Percentiles rank a stretch among this genome's conserved stretches.
Conservation (phyloP, 495 filamentous ascomycete species). For the Talaromyces thailandensis region DNA sequence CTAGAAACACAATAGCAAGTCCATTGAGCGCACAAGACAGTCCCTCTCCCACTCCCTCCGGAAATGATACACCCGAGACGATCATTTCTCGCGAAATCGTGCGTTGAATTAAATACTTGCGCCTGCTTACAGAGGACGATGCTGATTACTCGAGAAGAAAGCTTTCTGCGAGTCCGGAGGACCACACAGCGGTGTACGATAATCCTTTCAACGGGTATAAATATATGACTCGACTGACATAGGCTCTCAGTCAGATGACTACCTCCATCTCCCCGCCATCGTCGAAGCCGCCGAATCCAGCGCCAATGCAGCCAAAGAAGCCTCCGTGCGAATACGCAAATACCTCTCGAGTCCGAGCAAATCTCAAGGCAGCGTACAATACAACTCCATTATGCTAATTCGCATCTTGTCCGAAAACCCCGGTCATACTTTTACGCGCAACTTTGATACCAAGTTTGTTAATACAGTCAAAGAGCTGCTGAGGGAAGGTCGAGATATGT, state of each 20-base stretch:
- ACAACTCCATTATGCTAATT: conserved; percentile 93
- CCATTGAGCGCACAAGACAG: conserved; percentile 7
- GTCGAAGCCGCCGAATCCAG: conserved; percentile 93
- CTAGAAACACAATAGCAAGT: neutral
- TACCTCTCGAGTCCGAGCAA: conserved; percentile 63
- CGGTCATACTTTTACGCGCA: conserved; percentile 76
- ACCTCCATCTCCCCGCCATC: conserved; percentile 85
- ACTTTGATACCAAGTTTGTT: conserved; percentile 76
- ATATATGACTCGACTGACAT: conserved; percentile 1
- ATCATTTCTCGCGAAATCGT: conserved; percentile 43
- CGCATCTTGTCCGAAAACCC: conserved; percentile 92
- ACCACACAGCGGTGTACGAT: conserved; percentile 51
- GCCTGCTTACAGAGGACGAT: conserved; percentile 13
- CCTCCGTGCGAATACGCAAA: conserved; percentile 69
- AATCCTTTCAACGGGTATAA: conserved; percentile 1
- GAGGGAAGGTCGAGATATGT: conserved; percentile 58
- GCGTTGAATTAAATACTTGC: conserved; percentile 19
- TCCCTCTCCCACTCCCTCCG: conserved; percentile 11
- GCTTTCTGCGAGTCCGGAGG: conserved; percentile 74
- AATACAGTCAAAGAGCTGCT: conserved; percentile 67
- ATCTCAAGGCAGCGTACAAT: conserved; percentile 62
- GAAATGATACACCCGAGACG: conserved; percentile 40
- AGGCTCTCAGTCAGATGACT: conserved; percentile 62
- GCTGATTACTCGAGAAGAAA: conserved; percentile 26
- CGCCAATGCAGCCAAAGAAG: conserved; percentile 70